Conservation (phyloP, 805 yeast species). For the Scheffersomyces ergatensis region DNA sequence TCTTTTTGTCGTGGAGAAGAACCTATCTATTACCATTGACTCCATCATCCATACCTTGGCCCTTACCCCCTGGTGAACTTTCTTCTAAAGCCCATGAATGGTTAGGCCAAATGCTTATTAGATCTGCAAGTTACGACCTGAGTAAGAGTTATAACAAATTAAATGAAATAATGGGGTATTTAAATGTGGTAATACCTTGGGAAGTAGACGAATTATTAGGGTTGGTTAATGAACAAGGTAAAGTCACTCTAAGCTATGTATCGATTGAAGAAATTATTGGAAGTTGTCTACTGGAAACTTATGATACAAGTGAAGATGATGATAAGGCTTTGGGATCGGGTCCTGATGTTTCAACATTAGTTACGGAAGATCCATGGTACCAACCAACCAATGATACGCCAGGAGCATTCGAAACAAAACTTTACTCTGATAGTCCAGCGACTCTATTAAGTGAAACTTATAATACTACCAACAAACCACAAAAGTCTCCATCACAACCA, state of each 20-base stretch:
- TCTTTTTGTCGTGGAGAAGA: slow-evolving; percentile 32
- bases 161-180: slow-evolving; percentile 39
- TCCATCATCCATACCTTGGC: slow-evolving; percentile 22
- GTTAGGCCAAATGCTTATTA: slow-evolving; percentile 8
- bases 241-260: slow-evolving; percentile 44
- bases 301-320: slow-evolving; percentile 6
- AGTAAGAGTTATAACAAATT: slow-evolving; percentile 41
- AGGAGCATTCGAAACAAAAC: neutral
- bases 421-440: neutral
- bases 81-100: slow-evolving; percentile 10
- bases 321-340: neutral
- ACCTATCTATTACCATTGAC: slow-evolving; percentile 30
- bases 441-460: neutral
- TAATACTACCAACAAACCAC: neutral
- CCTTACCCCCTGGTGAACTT: slow-evolving; percentile 12
- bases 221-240: slow-evolving; percentile 42
- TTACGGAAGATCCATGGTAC: slow-evolving; percentile 5
- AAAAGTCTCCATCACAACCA: neutral
- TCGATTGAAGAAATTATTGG: slow-evolving; percentile 62
- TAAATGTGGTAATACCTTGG: slow-evolving; percentile 58
- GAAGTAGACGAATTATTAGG: slow-evolving; percentile 54
- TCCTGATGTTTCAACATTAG: neutral
- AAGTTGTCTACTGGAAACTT: slow-evolving; percentile 51
- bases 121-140: slow-evolving; percentile 13
- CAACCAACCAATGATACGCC: neutral